These are phyloP conservation scores for Penstemon barbatus DNA, from an alignment of 257 asterid genomes.

Conservation along the genomic window DNA sequence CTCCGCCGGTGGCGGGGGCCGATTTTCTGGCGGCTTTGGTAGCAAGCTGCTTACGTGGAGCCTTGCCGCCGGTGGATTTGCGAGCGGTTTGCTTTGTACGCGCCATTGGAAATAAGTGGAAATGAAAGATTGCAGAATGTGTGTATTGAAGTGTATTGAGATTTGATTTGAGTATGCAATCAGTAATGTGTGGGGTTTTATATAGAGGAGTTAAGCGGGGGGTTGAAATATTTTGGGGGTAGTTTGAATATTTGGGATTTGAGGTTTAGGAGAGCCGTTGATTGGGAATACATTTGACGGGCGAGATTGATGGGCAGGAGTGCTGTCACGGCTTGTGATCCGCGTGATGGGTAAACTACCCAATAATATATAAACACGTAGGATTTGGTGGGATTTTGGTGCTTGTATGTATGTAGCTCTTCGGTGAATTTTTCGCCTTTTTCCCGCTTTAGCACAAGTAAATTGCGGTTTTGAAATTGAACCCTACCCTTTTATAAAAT, in stretches of 20 bases:
- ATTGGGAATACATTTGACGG: conserved; percentile 6
- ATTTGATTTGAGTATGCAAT: neutral
- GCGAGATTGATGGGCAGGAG: neutral
- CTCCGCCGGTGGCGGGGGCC: conserved; percentile 82
- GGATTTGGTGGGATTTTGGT: neutral
- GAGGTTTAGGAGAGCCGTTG: neutral
- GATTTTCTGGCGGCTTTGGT: conserved; percentile 82
- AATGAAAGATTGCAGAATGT: no score
- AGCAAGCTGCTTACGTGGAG: conserved; percentile 79
- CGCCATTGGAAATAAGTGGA: conserved; percentile 32
- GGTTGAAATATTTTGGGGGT: conserved; percentile 3
- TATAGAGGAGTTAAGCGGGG: conserved; percentile 6
- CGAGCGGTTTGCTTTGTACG: conserved; percentile 80
- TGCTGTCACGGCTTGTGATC: neutral
- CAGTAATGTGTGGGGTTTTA: neutral
- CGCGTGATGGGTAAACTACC: conserved; percentile 1
- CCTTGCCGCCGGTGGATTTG: conserved; percentile 78
- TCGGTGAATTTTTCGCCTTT: neutral
- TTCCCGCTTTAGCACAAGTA: neutral
- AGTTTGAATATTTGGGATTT: conserved; percentile 3
- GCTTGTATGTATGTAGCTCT: no score
- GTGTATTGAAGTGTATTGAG: neutral
- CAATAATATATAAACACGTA: neutral
- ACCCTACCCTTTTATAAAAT: no score
- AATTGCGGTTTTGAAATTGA: no score